phyloP scores from a whole-genome alignment of 768 basidiomycete genomes.

The Tulasnella sp. region DNA sequence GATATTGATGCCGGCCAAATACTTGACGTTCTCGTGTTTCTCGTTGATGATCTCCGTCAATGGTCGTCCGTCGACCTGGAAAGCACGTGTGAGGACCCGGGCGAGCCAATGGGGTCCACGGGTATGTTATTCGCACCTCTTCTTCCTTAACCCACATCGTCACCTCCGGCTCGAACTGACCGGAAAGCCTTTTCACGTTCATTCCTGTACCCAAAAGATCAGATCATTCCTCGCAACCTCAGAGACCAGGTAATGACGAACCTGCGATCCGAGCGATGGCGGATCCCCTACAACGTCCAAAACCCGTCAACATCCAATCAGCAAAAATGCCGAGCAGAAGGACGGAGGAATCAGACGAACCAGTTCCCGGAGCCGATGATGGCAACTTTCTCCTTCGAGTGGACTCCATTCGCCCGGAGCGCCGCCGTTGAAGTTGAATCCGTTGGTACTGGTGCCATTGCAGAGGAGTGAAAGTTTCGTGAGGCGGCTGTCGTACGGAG shows the following conservation, averaged over 20 bases:
- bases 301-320: background rate
- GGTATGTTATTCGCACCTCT: conserved; percentile 19
- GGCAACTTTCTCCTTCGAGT: conserved; percentile 22
- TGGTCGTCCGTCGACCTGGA: conserved; percentile 23
- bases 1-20: conserved; percentile 28
- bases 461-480: background rate
- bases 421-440: background rate
- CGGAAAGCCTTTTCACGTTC: conserved; percentile 26
- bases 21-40: conserved; percentile 32
- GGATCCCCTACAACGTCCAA: conserved; percentile 25
- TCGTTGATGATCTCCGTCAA: conserved; percentile 35
- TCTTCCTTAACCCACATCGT: conserved; percentile 36
- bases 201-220: conserved; percentile 16
- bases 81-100: background rate
- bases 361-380: conserved; percentile 30
- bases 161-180: conserved; percentile 30
- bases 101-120: background rate
- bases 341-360: conserved; percentile 15
- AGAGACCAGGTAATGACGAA: background rate
- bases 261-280: conserved; percentile 30
- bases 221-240: background rate
- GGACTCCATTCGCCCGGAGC: background rate
- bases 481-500: background rate
- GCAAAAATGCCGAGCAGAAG: background rate
- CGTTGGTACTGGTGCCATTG: background rate